Evolutionary conservation across 805 yeast genomes (phyloP), one percentile per base, ranked within the genome.

Genomic region (Candida chilensis): DNA sequence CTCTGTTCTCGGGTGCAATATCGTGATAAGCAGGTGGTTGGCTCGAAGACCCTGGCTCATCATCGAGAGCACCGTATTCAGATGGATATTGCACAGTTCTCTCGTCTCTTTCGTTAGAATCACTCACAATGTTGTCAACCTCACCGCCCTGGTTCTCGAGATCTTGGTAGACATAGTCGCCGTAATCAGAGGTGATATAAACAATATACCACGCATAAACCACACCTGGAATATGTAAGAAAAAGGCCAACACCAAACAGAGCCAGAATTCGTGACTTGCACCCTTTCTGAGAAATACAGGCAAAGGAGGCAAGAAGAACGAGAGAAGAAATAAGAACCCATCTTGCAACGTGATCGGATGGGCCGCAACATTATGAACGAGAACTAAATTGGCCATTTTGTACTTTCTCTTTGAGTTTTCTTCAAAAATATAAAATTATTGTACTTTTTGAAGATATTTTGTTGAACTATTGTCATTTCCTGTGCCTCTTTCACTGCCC

Each of bases 291-390:
- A 60, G 38, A 29, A 50, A 52, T 17, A 61, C 42, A 2, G 67
- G 63, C 31, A 57, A 45, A 3, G 67, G 67, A 11, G 68, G 67
- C 19, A 60, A 32, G 7, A 59, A 37, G 14, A 58, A 27, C 15
- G 54, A 60, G 37, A 57, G 37, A 11, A 57, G 26, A n/a, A 45
- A 49, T 32, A 60, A 39, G 26, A 57, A 35, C 17, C 46, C 27
- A 31, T 34, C 45, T 32, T 55, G 51, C 11, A 19, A 19, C 6
- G 25, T 22, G 8, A 22, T 11, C 6, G 25, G 25, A n/a, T 22
- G 25, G 21, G 11, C 10, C 11, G 21, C 21, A 8, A 19, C 21
- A 11, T 19, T 19, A 11, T 19, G 21, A 8, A 19, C 8, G 10
- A 19, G 10, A 11, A 19, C 10, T 19, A 8, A 8, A 11, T 19